Percentiles rank a stretch among this genome's conserved stretches.
Conservation (phyloP, 2,329 filamentous ascomycete species). For the Aspergillus pseudonomiae region DNA sequence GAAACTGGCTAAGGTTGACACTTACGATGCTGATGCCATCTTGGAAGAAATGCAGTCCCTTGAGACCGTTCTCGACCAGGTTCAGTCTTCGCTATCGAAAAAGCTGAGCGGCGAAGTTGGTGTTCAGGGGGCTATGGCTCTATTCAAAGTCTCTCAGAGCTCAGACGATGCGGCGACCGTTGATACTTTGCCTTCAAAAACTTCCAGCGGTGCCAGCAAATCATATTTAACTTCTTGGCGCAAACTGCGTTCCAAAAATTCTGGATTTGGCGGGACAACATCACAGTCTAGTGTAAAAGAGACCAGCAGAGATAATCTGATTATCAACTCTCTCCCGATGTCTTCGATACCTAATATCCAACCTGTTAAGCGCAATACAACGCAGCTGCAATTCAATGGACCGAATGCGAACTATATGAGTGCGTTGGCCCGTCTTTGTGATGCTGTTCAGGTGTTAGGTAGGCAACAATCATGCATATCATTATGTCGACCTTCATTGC, state of each 20-base stretch:
- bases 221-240: slow-evolving; percentile 84
- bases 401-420: slow-evolving; percentile 91
- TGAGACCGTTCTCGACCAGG: slow-evolving; percentile 82
- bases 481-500: slow-evolving; percentile 15
- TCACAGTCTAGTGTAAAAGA: slow-evolving; percentile 45
- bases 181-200: slow-evolving; percentile 48
- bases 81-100: slow-evolving; percentile 73
- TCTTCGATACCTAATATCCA: slow-evolving; percentile 63
- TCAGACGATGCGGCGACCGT: slow-evolving; percentile 50
- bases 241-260: slow-evolving; percentile 86
- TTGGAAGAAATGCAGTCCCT: slow-evolving; percentile 92
- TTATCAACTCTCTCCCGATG: slow-evolving; percentile 79
- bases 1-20: slow-evolving; percentile 82
- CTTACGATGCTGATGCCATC: slow-evolving; percentile 85
- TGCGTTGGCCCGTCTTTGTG: slow-evolving; percentile 85
- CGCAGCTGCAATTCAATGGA: slow-evolving; percentile 72
- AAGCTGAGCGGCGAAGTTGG: slow-evolving; percentile 94
- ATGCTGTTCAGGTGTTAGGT: slow-evolving; percentile 92
- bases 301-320: slow-evolving; percentile 61
- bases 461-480: slow-evolving; percentile 31
- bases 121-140: slow-evolving; percentile 68
- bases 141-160: slow-evolving; percentile 68
- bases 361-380: slow-evolving; percentile 72
- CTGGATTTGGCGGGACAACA: slow-evolving; percentile 58
- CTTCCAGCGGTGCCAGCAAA: slow-evolving; percentile 69